Conservation (phyloP, 2,329 filamentous ascomycete species). For the Ascocoryne sarcoides region DNA sequence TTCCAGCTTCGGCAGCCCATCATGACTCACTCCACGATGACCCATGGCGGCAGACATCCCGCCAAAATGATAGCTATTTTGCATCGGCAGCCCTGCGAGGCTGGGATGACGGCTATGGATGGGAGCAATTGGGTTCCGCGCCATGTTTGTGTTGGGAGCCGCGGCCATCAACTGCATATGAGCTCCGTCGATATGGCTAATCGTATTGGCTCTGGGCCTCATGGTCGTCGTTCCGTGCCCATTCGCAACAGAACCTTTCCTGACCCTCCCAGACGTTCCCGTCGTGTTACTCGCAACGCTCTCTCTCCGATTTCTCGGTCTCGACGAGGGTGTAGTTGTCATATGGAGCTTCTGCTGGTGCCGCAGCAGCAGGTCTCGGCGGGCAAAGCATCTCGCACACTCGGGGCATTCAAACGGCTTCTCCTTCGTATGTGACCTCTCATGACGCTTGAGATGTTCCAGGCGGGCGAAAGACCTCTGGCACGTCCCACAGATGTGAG, state of each 20-base stretch:
- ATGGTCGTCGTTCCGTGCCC: slow-evolving; percentile 49
- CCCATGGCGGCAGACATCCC: slow-evolving; percentile 63
- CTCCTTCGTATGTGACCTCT: slow-evolving; percentile 93
- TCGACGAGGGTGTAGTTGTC: slow-evolving; percentile 77
- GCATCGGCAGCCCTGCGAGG: slow-evolving; percentile 56
- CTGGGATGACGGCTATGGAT: slow-evolving; percentile 65
- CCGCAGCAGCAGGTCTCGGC: slow-evolving; percentile 80
- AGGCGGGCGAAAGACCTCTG: slow-evolving; percentile 86
- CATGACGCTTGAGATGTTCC: slow-evolving; percentile 94
- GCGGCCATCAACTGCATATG: slow-evolving; percentile 64
- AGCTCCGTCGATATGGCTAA: slow-evolving; percentile 79
- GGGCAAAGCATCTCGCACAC: slow-evolving; percentile 88
- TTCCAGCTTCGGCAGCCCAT: slow-evolving; percentile 70
- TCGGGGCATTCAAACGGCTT: slow-evolving; percentile 98
- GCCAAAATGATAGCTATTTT: slow-evolving; percentile 56
- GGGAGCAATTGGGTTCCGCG: slow-evolving; percentile 40
- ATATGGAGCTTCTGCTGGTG: slow-evolving; percentile 99
- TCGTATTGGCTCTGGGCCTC: slow-evolving; percentile 89
- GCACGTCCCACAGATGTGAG: slow-evolving; percentile 89
- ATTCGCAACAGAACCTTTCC: slow-evolving; percentile 82
- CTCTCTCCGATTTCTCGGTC: slow-evolving; percentile 81
- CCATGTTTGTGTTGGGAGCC: slow-evolving; percentile 38
- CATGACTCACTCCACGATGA: slow-evolving; percentile 54
- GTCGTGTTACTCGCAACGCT: slow-evolving; percentile 68
- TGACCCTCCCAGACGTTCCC: slow-evolving; percentile 61